Percentiles rank a stretch among this genome's conserved stretches.
These are phyloP conservation scores for Rhexocercosporidium sp. DNA, from an alignment of 2,329 filamentous ascomycete genomes.

Conservation along the genomic window DNA sequence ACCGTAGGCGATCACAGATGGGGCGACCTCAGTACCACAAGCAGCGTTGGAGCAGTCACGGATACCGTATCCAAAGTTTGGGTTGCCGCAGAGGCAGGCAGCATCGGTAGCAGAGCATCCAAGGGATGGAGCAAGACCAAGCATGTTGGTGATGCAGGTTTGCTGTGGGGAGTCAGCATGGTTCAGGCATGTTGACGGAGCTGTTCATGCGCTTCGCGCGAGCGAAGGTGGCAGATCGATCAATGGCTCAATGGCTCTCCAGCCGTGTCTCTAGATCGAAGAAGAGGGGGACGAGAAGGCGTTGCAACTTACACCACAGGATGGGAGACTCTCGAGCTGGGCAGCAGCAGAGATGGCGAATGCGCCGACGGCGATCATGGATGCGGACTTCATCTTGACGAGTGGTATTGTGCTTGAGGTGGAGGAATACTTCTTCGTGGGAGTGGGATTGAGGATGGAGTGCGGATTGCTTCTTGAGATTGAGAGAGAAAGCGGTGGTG, in stretches of 20 bases:
- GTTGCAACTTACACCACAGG: slow-evolving; percentile 42
- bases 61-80: slow-evolving; percentile 51
- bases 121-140: slow-evolving; percentile 46
- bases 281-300: background rate
- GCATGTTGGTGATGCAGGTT: slow-evolving; percentile 53
- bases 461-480: background rate
- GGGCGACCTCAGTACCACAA: slow-evolving; percentile 42
- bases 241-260: background rate
- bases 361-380: slow-evolving; percentile 35
- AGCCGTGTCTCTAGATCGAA: background rate
- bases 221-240: background rate
- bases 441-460: slow-evolving; percentile 10
- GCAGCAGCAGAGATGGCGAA: slow-evolving; percentile 36
- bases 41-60: slow-evolving; percentile 52
- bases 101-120: slow-evolving; percentile 46
- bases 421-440: background rate
- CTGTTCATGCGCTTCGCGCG: background rate
- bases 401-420: slow-evolving; percentile 3
- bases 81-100: slow-evolving; percentile 50
- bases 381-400: slow-evolving; percentile 41
- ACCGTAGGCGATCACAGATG: slow-evolving; percentile 41
- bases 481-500: slow-evolving; percentile 2
- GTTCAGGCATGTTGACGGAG: background rate
- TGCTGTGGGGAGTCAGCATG: slow-evolving; percentile 36
- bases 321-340: slow-evolving; percentile 36